phyloP scores from a whole-genome alignment of 2,329 filamentous ascomycete species.

The Aureobasidium sp. region DNA sequence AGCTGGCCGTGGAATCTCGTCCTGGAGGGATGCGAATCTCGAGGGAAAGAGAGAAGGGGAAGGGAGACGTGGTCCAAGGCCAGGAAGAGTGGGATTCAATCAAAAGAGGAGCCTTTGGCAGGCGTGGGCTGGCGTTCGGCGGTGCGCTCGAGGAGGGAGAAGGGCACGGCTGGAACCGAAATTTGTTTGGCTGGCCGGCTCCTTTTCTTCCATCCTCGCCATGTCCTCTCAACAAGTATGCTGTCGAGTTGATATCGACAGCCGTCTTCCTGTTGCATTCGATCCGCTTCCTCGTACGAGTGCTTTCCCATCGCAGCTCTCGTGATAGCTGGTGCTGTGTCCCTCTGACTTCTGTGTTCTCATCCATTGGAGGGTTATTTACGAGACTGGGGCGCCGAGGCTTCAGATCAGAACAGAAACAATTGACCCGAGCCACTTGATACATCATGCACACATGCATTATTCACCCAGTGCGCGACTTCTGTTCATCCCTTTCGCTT shows the following conservation, averaged over 20 bases:
- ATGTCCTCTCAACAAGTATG: background rate
- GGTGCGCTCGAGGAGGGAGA: constrained; percentile 2
- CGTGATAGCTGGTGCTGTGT: background rate
- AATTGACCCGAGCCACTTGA: constrained; percentile 10
- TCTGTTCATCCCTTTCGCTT: background rate
- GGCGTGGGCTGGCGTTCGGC: constrained; percentile 12
- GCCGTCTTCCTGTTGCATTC: background rate
- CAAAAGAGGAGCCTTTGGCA: constrained; percentile 6
- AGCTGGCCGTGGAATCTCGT: background rate
- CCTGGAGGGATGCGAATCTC: background rate
- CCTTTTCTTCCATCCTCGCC: constrained; percentile 8
- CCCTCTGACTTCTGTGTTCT: background rate
- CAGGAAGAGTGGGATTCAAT: constrained; percentile 11
- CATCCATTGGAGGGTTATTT: background rate
- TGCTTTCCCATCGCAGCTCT: background rate
- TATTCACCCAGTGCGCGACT: constrained; percentile 5
- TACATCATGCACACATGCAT: constrained; percentile 9
- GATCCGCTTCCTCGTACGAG: background rate
- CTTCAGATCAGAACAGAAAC: constrained; percentile 3
- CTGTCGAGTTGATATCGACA: background rate
- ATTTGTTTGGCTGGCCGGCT: background rate
- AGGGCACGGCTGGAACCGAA: background rate
- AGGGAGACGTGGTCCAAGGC: constrained; percentile 2
- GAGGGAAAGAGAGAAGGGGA: background rate
- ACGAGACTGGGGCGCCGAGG: background rate